These are phyloP conservation scores for Phytophthora idaei DNA, from an alignment of 352 stramenopile genomes.

Conservation along the genomic window DNA sequence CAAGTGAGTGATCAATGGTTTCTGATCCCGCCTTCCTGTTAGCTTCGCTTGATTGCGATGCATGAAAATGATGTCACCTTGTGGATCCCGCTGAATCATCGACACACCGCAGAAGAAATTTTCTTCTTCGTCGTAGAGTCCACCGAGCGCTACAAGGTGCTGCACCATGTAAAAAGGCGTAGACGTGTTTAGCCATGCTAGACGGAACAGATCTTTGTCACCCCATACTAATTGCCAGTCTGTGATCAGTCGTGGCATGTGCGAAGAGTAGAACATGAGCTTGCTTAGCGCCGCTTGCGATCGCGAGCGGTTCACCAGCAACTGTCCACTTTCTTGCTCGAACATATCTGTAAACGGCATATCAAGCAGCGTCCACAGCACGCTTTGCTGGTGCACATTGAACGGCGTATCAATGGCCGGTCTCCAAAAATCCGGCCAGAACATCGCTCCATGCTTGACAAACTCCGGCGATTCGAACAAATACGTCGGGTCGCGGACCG, in stretches of 20 bases:
- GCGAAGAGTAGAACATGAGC: conserved; percentile 82
- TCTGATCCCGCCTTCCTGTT: conserved; percentile 62
- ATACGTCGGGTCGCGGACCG: conserved; percentile 79
- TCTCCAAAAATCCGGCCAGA: conserved; percentile 89
- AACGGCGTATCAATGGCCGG: conserved; percentile 63
- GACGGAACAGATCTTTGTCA: conserved; percentile 78
- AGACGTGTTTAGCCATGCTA: conserved; percentile 80
- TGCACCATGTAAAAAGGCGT: conserved; percentile 75
- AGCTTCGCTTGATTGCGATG: conserved; percentile 86
- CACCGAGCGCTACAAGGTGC: conserved; percentile 58
- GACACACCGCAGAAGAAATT: conserved; percentile 80
- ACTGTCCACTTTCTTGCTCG: conserved; percentile 82
- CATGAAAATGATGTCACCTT: conserved; percentile 78
- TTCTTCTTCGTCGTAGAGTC: conserved; percentile 51
- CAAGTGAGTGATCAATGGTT: conserved; percentile 65
- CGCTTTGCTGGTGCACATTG: conserved; percentile 76
- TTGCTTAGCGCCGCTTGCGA: conserved; percentile 53
- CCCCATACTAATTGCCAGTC: conserved; percentile 71
- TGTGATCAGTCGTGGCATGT: conserved; percentile 60
- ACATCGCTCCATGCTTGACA: conserved; percentile 61
- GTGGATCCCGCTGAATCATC: conserved; percentile 80
- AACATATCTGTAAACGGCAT: conserved; percentile 90
- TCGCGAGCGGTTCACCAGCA: conserved; percentile 66
- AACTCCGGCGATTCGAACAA: conserved; percentile 79
- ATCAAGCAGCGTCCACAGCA: conserved; percentile 72